phyloP scores from a whole-genome alignment of 1,139 yeast species.

The Suhomyces wounanorum region DNA sequence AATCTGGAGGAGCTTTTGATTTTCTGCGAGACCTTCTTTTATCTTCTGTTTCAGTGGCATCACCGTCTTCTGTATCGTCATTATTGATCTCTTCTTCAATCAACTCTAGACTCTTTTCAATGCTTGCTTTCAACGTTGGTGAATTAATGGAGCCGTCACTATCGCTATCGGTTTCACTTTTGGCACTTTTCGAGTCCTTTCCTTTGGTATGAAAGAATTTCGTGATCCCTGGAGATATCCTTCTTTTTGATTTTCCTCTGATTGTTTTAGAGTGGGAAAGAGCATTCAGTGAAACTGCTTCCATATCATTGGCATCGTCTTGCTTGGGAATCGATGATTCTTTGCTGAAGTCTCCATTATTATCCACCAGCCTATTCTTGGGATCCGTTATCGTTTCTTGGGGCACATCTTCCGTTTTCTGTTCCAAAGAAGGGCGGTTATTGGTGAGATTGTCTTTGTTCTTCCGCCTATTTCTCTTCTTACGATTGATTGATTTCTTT shows the following conservation, averaged over 20 bases:
- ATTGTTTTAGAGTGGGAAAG: constrained; percentile 17
- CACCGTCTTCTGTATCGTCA: constrained; percentile 19
- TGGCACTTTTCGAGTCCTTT: background rate
- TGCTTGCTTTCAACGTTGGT: constrained; percentile 11
- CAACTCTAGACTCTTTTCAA: constrained; percentile 19
- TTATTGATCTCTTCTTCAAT: constrained; percentile 23
- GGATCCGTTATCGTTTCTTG: background rate
- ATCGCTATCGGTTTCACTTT: constrained; percentile 19
- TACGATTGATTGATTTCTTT: background rate
- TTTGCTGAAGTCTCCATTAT: constrained; percentile 3
- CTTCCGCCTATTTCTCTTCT: background rate
- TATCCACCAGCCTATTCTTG: background rate
- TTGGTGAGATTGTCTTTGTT: background rate
- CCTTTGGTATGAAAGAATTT: constrained; percentile 23
- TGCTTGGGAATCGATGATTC: constrained; percentile 6
- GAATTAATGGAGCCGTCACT: constrained; percentile 24
- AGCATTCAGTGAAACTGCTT: background rate
- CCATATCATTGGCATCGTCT: background rate
- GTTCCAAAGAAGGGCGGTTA: background rate
- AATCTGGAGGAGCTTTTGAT: constrained; percentile 11
- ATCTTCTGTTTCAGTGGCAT: constrained; percentile 17
- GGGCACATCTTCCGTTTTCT: background rate
- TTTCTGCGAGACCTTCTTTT: constrained; percentile 7
- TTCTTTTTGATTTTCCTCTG: constrained; percentile 13
- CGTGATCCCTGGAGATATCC: constrained; percentile 18